Base-by-base conservation (phyloP, 768 basidiomycete species). In the Lanmaoa rubissima region DNA sequence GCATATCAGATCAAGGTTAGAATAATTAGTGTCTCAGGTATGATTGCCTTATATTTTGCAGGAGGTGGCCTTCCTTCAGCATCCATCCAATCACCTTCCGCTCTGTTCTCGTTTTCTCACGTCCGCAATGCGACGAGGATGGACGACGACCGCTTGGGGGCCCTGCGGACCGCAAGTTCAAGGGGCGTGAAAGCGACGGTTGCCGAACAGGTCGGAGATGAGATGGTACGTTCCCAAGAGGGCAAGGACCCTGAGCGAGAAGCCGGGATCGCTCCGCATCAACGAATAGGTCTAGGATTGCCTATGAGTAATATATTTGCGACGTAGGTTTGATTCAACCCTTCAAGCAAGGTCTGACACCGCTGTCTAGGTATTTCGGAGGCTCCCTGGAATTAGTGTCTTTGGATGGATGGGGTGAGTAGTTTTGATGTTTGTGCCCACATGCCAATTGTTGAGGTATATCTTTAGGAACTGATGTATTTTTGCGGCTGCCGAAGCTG, bases 301-400 rank as follows among this genome's bases (percentile, higher is more conserved):
- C 90, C 92, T 0, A 91, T 94, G 90, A 90, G 92, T 68, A 88
- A 91, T 64, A 92, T 94, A 36, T 93, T 85, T 70, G 85, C 92
- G 56, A 92, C 86, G 82, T 90, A 63, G 55, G 82, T 71, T 31
- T 44, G n/a, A 19, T 48, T 59, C 48, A 26, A 24, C 5, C 41
- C 35, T 35, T 21, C 34, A 47, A 51, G 46, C 26, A 12, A 41
- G 21, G 28, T 16, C 42, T 50, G 58, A 55, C 43, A 28, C 13
- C 10, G 40, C 24, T 53, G 49, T 24, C 26, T 43, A 91, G 89
- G 49, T 93, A 92, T 71, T 92, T 92, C 63, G 90, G 91, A 21
- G 92, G 92, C 8, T 87, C 86, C 3, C 69, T 94, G 42, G 87
- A 91, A 55, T 72, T 93, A 17, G 83, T 92, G 9, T 87, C 89